Percentiles rank a stretch among this genome's conserved stretches.
phyloP scores from a whole-genome alignment of 2,329 filamentous ascomycete species.

The Botrytis tulipae region DNA sequence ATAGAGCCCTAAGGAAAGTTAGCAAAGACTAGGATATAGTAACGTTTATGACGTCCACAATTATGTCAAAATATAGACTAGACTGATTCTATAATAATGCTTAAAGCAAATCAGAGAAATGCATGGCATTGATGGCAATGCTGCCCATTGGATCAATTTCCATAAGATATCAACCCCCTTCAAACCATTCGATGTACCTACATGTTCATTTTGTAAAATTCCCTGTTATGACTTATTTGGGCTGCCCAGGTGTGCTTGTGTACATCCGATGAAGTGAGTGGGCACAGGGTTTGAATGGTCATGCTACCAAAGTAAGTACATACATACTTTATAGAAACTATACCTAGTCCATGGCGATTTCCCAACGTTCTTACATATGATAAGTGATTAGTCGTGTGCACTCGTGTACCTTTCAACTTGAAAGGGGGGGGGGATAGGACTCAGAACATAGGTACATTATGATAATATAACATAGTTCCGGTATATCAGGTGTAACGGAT shows the following conservation, averaged over 20 bases:
- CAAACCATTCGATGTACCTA: background rate
- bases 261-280: background rate
- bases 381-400: background rate
- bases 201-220: background rate
- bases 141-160: background rate
- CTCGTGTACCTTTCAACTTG: background rate
- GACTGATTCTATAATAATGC: background rate
- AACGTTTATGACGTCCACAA: constrained; percentile 9
- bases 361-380: background rate
- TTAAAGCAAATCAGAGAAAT: background rate
- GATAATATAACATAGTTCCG: background rate
- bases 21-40: background rate
- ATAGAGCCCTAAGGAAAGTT: constrained; percentile 1
- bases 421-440: background rate
- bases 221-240: background rate
- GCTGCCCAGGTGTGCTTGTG: background rate
- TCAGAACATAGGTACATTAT: background rate
- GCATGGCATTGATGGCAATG: background rate
- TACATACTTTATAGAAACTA: background rate
- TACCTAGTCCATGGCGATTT: background rate
- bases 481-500: background rate
- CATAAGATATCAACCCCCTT: background rate
- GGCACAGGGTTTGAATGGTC: background rate
- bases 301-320: background rate
- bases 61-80: background rate